Conservation (phyloP, 768 basidiomycete genomes). For the Daedaleopsis sinensis region DNA sequence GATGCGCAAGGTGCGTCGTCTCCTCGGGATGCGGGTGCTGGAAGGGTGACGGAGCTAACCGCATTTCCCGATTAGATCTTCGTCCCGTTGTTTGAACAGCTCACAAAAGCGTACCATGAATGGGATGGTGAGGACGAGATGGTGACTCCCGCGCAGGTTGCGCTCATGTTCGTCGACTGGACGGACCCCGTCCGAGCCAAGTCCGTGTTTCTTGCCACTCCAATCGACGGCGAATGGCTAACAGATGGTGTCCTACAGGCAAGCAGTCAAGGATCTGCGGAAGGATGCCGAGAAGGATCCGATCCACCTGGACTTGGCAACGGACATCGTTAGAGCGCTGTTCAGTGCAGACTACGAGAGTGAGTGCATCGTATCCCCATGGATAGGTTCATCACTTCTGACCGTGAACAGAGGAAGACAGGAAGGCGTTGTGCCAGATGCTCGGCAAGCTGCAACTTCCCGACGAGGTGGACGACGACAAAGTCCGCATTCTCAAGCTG, state of each 20-base stretch:
- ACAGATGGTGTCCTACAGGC: background rate
- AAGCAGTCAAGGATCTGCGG: constrained; percentile 40
- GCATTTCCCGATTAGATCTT: constrained; percentile 55
- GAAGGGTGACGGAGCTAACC: background rate
- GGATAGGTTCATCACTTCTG: background rate
- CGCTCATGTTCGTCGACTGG: constrained; percentile 85
- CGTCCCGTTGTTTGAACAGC: constrained; percentile 64
- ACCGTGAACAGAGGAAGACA: constrained; percentile 42
- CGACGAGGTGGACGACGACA: constrained; percentile 67
- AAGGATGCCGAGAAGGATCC: constrained; percentile 41
- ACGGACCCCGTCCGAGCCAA: constrained; percentile 79
- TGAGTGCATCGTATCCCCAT: constrained; percentile 37
- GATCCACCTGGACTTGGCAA: constrained; percentile 60
- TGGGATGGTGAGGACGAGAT: constrained; percentile 75
- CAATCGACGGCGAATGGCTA: constrained; percentile 11
- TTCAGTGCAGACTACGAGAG: constrained; percentile 55
- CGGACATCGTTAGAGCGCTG: constrained; percentile 50
- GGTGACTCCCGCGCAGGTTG: constrained; percentile 73
- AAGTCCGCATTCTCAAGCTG: constrained; percentile 62
- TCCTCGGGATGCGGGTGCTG: background rate
- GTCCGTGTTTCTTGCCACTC: constrained; percentile 37
- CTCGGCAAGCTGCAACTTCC: constrained; percentile 65
- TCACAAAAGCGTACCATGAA: constrained; percentile 59
- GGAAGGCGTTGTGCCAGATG: constrained; percentile 51
- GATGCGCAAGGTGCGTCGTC: constrained; percentile 64